Evolutionary conservation across 129 eudicot genomes (phyloP).

Genomic region (Ambrosia artemisiifolia): DNA sequence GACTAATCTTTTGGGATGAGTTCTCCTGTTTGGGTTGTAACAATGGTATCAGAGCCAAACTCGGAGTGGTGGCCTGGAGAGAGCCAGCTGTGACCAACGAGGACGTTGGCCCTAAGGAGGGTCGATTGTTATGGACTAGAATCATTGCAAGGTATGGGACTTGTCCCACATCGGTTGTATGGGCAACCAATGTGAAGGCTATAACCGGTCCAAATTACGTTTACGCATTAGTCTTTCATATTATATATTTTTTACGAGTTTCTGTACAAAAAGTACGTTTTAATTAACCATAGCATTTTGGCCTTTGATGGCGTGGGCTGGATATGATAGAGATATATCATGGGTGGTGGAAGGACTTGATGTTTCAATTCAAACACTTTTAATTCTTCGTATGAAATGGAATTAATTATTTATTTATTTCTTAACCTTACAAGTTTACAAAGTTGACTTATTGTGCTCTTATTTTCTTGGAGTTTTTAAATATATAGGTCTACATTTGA

Average conservation of each 20-base stretch:
- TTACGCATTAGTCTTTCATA: background rate
- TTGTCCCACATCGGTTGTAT: no score
- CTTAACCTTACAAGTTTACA: background rate
- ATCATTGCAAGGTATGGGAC: no score
- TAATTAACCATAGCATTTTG: background rate
- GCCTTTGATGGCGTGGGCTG: background rate
- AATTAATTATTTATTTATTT: background rate
- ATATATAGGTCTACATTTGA: background rate
- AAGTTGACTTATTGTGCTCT: background rate
- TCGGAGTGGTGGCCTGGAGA: no score
- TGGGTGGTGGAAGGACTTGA: background rate
- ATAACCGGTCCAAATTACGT: background rate
- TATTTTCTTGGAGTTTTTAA: background rate
- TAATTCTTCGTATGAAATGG: background rate
- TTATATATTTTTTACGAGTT: background rate
- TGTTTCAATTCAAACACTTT: background rate
- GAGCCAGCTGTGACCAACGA: no score
- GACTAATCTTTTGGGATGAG: no score
- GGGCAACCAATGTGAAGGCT: background rate
- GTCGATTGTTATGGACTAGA: no score
- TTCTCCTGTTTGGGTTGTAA: no score
- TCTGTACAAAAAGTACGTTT: background rate
- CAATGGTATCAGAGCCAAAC: no score
- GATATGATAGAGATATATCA: constrained; percentile 5
- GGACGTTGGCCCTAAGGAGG: no score